Evolutionary conservation across 1,284 basidiomycete genomes (phyloP).

Genomic region (Peniophora sp.): DNA sequence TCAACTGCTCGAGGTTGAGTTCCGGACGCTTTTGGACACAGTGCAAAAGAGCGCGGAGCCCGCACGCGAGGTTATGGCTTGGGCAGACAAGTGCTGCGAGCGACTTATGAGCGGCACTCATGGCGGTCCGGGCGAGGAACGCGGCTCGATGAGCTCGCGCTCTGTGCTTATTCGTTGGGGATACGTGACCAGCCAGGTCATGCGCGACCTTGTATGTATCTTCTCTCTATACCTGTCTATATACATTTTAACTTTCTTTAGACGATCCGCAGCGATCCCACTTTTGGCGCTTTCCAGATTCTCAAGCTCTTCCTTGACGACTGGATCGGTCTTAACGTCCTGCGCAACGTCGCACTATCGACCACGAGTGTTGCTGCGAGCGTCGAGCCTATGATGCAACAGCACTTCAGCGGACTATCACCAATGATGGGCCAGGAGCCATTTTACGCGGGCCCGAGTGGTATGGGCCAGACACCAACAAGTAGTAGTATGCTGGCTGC

Average conservation of each 20-base stretch:
- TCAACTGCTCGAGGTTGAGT: constrained; percentile 78
- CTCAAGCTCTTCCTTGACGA: constrained; percentile 85
- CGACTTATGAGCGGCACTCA: constrained; percentile 63
- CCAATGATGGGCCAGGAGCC: constrained; percentile 74
- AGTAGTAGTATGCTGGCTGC: constrained; percentile 84
- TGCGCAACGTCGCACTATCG: constrained; percentile 77
- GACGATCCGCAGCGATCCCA: not conserved
- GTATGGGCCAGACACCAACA: constrained; percentile 71
- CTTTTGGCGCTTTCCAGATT: constrained; percentile 66
- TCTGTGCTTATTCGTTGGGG: constrained; percentile 85
- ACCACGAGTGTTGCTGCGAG: constrained; percentile 85
- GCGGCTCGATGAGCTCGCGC: constrained; percentile 76
- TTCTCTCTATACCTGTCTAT: constrained; percentile 6
- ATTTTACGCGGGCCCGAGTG: constrained; percentile 28
- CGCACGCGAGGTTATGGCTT: constrained; percentile 80
- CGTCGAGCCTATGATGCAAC: constrained; percentile 82
- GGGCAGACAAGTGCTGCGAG: constrained; percentile 85
- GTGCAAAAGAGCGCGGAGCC: constrained; percentile 69
- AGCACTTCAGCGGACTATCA: constrained; percentile 73
- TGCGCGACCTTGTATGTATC: constrained; percentile 70
- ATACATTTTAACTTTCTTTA: constrained; percentile 12
- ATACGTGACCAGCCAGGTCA: constrained; percentile 85
- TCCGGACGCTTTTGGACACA: constrained; percentile 67
- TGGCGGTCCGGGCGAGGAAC: constrained; percentile 52
- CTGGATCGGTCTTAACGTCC: constrained; percentile 83